These are phyloP conservation scores for Phytophthora pistaciae DNA, from an alignment of 352 stramenopile species.

Conservation along the genomic window DNA sequence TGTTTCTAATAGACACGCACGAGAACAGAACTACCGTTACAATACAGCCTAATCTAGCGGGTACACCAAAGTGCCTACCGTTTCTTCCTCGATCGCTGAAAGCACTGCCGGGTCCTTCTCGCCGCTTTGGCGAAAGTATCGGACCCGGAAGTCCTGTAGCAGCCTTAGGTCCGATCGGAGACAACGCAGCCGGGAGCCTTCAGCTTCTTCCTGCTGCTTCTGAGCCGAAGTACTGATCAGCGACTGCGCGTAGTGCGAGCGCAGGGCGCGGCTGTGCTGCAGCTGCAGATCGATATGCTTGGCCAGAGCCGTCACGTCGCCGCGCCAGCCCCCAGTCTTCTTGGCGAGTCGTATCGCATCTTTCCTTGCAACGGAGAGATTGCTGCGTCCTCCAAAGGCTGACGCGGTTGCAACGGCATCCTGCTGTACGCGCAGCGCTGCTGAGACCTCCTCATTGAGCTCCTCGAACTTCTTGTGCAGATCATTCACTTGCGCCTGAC, in stretches of 20 bases:
- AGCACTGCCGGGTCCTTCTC: slow-evolving; percentile 25
- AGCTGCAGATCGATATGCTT: slow-evolving; percentile 84
- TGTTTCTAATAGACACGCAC: slow-evolving; percentile 41
- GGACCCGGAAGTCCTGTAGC: slow-evolving; percentile 71
- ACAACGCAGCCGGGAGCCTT: slow-evolving; percentile 56
- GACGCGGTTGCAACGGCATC: slow-evolving; percentile 45
- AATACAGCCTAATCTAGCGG: not conserved
- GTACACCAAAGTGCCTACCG: slow-evolving; percentile 26
- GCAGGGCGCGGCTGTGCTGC: slow-evolving; percentile 71
- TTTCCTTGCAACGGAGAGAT: slow-evolving; percentile 38
- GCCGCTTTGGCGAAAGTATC: slow-evolving; percentile 37
- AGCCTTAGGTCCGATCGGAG: slow-evolving; percentile 71
- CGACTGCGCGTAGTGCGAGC: slow-evolving; percentile 61
- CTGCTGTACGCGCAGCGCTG: slow-evolving; percentile 61
- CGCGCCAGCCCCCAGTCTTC: slow-evolving; percentile 73
- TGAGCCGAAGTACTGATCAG: slow-evolving; percentile 54
- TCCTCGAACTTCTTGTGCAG: slow-evolving; percentile 81
- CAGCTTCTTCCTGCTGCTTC: slow-evolving; percentile 58
- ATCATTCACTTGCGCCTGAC: slow-evolving; percentile 60
- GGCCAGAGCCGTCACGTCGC: slow-evolving; percentile 71
- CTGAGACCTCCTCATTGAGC: slow-evolving; percentile 74
- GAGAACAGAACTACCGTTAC: not conserved
- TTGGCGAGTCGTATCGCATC: slow-evolving; percentile 62
- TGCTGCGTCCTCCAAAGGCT: slow-evolving; percentile 18
- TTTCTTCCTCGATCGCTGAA: slow-evolving; percentile 45